Evolutionary conservation across 768 basidiomycete genomes (phyloP).

Genomic region (Daedaleopsis nitida): DNA sequence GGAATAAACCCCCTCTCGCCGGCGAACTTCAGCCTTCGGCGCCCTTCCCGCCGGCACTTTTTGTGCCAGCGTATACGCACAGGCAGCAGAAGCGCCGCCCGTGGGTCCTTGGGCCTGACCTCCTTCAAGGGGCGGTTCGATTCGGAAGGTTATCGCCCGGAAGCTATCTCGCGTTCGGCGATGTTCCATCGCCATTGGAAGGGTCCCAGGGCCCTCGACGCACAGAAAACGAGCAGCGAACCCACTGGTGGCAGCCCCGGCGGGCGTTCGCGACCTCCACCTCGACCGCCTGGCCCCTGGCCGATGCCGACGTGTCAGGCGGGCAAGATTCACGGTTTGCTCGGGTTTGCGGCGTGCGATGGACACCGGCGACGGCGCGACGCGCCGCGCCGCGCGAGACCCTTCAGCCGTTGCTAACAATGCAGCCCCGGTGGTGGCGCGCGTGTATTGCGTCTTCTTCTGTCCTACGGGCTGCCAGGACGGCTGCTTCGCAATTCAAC

Average conservation of each 20-base stretch:
- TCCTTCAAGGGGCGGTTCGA: constrained; percentile 3
- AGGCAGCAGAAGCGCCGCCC: background rate
- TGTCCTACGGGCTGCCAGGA: background rate
- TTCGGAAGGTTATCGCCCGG: constrained; percentile 16
- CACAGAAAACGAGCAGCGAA: background rate
- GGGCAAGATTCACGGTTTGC: background rate
- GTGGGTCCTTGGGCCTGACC: background rate
- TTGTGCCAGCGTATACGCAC: background rate
- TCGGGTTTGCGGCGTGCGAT: background rate
- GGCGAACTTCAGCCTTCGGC: background rate
- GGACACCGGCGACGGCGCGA: background rate
- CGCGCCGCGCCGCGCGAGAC: background rate
- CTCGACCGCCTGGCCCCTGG: background rate
- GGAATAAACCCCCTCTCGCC: background rate
- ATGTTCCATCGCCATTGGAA: constrained; percentile 9
- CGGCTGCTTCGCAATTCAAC: constrained; percentile 10
- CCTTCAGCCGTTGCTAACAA: background rate
- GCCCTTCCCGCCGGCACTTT: background rate
- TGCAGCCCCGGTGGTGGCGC: background rate
- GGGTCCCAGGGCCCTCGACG: background rate
- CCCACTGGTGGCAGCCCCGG: background rate
- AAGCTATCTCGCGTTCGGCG: constrained; percentile 12
- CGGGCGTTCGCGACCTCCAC: background rate
- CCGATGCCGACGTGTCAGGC: background rate
- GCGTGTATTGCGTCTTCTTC: background rate